Evolutionary conservation across 352 stramenopile genomes (phyloP), one percentile per base, ranked within the genome.

Genomic region (Phytophthora aleatoria): DNA sequence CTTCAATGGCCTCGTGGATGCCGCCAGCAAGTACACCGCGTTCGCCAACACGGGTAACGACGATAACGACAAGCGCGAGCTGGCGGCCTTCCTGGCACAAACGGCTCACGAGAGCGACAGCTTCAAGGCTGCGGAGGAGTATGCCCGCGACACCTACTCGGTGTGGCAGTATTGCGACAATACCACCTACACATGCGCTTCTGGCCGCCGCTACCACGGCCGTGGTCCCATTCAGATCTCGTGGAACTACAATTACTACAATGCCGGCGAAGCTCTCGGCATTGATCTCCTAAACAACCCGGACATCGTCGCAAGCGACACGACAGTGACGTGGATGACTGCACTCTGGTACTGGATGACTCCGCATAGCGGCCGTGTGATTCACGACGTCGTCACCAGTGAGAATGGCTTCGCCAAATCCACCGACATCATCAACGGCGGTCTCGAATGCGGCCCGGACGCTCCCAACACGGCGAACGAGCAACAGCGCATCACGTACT

Each of bases 181-280:
- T 49, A 73, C 55, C 5, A 67, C 58, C 4, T 64, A 64, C 41
- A 39, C 71, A 10, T 85, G 76, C 31, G 61, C 61, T 20, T 24
- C 64, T 4, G 76, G 73, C 4, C 61, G 64, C 13, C 76, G 74
- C 9, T 83, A 85, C 58, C 73, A 85, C 36, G 76, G 77, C 20
- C 77, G 77, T 31, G 77, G 77, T 15, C 62, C 77, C 11, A 83
- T 83, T 49, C 68, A 79, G 59, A 53, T 85, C 41, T 76, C 68
- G n/a, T 85, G 73, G 76, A 85, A 83, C 66, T 85, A 81, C 64
- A 85, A 85, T 58, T 85, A 85, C 62, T 71, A 69, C 28, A 59
- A 64, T 26, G 74, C 73, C 1, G 73, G 76, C 15, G 31, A 76
- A 51, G 73, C 64, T 0, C 59, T 82, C 0, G 67, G 64, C 20